These are phyloP conservation scores for Phytophthora syringae DNA, from an alignment of 352 stramenopile species.

Conservation along the genomic window DNA sequence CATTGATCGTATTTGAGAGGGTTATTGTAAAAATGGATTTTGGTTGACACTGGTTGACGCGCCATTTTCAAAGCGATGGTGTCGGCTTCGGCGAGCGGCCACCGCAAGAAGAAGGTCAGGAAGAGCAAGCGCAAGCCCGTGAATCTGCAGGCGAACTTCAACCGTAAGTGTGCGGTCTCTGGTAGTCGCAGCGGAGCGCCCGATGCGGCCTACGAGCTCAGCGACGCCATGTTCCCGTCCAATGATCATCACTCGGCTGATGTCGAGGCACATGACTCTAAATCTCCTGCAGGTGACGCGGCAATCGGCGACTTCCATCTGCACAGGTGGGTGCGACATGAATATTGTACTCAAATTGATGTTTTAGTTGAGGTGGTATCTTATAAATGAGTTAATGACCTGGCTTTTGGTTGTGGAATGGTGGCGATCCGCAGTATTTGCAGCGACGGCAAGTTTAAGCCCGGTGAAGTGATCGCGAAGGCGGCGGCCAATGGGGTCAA, in stretches of 20 bases:
- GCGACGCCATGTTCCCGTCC: constrained; percentile 80
- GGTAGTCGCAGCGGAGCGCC: neutral
- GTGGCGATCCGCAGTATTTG: constrained; percentile 54
- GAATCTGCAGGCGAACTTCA: constrained; percentile 85
- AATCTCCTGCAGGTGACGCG: constrained; percentile 62
- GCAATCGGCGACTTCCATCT: constrained; percentile 83
- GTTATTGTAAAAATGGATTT: no score
- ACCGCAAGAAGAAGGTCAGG: constrained; percentile 80
- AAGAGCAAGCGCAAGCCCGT: constrained; percentile 85
- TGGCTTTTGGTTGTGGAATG: neutral
- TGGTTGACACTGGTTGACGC: constrained; percentile 6
- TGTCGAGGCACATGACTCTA: constrained; percentile 29
- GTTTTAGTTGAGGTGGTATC: neutral
- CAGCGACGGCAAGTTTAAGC: constrained; percentile 83
- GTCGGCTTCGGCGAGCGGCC: constrained; percentile 50
- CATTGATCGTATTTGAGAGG: no score
- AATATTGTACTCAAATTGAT: constrained; percentile 4
- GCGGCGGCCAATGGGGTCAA: constrained; percentile 78
- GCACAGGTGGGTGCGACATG: constrained; percentile 75
- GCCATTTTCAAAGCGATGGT: constrained; percentile 48
- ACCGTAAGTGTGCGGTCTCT: constrained; percentile 74
- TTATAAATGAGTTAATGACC: neutral
- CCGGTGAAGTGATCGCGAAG: constrained; percentile 76
- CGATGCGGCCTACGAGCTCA: constrained; percentile 39
- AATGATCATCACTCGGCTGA: constrained; percentile 57